phyloP scores from a whole-genome alignment of 164 flowering plant species.

The Aristolochia contorta region DNA sequence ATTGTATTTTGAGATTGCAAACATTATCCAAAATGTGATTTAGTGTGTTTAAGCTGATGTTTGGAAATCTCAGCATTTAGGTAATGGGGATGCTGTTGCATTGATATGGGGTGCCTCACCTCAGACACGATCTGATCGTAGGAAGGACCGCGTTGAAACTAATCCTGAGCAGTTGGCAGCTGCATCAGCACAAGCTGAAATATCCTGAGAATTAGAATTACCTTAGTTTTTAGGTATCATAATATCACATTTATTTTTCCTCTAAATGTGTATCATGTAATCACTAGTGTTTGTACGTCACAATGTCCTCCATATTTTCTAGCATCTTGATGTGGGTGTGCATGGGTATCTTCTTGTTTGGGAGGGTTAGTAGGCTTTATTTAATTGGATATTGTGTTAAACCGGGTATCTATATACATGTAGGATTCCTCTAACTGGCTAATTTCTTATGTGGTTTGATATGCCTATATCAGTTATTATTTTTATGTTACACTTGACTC shows the following conservation, averaged over 20 bases:
- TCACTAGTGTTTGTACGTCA: neutral
- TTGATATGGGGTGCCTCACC: slow-evolving; percentile 98
- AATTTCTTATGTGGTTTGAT: too few relatives aligned
- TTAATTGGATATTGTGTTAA: too few relatives aligned
- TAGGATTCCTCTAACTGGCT: too few relatives aligned
- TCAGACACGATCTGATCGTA: slow-evolving; percentile 87
- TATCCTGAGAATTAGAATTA: slow-evolving; percentile 47
- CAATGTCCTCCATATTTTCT: too few relatives aligned
- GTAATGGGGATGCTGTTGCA: slow-evolving; percentile 70
- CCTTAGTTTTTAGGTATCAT: neutral
- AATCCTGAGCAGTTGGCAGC: slow-evolving; percentile 99
- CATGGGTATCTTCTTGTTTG: too few relatives aligned
- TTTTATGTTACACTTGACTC: slow-evolving; percentile 27
- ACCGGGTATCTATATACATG: too few relatives aligned
- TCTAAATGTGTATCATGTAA: neutral
- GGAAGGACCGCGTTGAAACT: slow-evolving; percentile 93
- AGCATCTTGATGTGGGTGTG: too few relatives aligned
- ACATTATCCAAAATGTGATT: neutral
- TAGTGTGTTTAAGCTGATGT: neutral
- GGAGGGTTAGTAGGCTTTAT: too few relatives aligned
- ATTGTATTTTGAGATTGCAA: neutral
- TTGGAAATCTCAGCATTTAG: slow-evolving; percentile 33
- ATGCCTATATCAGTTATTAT: neutral
- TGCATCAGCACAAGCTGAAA: slow-evolving; percentile 95
- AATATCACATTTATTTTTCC: neutral